Evolutionary conservation across 352 stramenopile genomes (phyloP).

Genomic region (Poterioochromonas sp.): DNA sequence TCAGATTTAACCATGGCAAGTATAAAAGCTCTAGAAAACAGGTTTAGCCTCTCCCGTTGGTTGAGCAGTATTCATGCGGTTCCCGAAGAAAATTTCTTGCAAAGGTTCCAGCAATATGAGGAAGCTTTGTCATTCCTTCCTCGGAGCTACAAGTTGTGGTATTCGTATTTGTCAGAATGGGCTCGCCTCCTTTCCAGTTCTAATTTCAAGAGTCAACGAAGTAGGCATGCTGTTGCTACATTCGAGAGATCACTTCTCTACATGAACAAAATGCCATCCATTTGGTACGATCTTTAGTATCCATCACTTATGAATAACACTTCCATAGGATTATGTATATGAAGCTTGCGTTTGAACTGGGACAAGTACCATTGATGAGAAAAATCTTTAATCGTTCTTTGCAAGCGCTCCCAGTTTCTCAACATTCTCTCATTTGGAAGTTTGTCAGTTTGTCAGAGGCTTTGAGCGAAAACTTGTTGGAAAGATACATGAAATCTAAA

Average conservation of each 20-base stretch:
- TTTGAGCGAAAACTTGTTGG: slow-evolving; percentile 46
- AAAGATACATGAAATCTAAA: slow-evolving; percentile 51
- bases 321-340: slow-evolving; percentile 60
- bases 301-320: slow-evolving; percentile 46
- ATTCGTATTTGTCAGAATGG: slow-evolving; percentile 49
- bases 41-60: too few relatives aligned
- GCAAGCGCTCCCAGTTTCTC: slow-evolving; percentile 86
- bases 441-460: slow-evolving; percentile 70
- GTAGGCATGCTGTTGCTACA: slow-evolving; percentile 44
- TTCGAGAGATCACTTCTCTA: slow-evolving; percentile 53
- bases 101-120: slow-evolving; percentile 68
- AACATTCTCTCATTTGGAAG: slow-evolving; percentile 89
- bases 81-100: too few relatives aligned
- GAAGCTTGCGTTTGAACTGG: slow-evolving; percentile 51
- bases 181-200: slow-evolving; percentile 34
- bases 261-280: slow-evolving; percentile 86
- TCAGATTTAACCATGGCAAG: too few relatives aligned
- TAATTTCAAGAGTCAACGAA: slow-evolving; percentile 34
- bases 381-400: slow-evolving; percentile 87
- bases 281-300: slow-evolving; percentile 65
- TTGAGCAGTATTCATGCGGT: too few relatives aligned
- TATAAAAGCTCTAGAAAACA: too few relatives aligned
- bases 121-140: slow-evolving; percentile 61
- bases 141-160: slow-evolving; percentile 87
- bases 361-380: slow-evolving; percentile 63